Conservation (phyloP, 345 rosid species). For the Toxicodendron radicans region DNA sequence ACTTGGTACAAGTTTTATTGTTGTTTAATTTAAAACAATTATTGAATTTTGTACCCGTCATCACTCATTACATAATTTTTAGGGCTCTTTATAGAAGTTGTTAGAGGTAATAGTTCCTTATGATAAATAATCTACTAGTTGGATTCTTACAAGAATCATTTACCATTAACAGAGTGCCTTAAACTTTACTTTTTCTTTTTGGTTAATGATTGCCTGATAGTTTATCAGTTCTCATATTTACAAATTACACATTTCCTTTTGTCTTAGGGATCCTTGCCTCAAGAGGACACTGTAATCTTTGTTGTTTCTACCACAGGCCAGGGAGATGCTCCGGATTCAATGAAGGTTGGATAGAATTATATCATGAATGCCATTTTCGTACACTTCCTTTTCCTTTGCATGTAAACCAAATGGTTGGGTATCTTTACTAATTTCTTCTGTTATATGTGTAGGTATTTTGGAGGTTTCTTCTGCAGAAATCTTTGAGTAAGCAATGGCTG, state of each 20-base stretch:
- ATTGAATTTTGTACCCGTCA: no score
- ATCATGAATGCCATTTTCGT: neutral
- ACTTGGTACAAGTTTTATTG: no score
- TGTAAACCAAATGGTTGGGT: conserved; percentile 6
- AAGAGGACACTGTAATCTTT: conserved; percentile 60
- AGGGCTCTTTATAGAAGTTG: no score
- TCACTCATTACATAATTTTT: no score
- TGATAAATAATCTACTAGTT: neutral
- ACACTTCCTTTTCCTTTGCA: neutral
- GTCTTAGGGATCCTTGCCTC: conserved; percentile 61
- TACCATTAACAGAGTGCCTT: neutral
- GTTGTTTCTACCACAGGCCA: conserved; percentile 96
- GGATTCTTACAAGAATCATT: neutral
- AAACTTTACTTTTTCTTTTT: neutral
- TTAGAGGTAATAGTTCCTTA: no score
- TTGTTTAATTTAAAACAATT: no score
- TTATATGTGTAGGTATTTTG: conserved; percentile 59
- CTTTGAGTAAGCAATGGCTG: conserved; percentile 61
- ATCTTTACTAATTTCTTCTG: conserved; percentile 16
- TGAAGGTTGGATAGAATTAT: conserved; percentile 49
- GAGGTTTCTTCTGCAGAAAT: conserved; percentile 79
- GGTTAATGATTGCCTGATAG: neutral
- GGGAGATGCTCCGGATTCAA: conserved; percentile 89
- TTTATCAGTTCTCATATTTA: neutral
- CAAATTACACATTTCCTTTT: neutral